Conservation (phyloP, 2,329 filamentous ascomycete species). For the Talaromyces sp. region DNA sequence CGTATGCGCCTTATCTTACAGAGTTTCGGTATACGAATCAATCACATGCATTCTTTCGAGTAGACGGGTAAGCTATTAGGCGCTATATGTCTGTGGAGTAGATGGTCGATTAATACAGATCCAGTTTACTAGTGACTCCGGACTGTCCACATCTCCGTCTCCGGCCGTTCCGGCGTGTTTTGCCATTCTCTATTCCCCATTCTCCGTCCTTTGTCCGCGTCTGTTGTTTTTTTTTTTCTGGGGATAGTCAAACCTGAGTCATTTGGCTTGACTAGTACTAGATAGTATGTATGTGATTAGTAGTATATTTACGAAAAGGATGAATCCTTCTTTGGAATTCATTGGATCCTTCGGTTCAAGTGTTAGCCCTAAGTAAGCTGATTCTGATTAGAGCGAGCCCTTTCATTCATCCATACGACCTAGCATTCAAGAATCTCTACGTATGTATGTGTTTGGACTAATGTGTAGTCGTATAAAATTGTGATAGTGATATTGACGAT, state of each 20-base stretch:
- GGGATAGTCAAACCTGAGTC: background rate
- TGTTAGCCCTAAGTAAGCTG: background rate
- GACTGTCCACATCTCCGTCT: background rate
- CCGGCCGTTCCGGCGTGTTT: background rate
- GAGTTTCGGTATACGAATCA: background rate
- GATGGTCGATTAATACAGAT: too few relatives aligned
- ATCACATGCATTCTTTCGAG: background rate
- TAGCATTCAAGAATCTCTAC: background rate
- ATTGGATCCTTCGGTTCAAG: background rate
- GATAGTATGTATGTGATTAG: background rate
- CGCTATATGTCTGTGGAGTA: background rate
- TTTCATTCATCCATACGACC: background rate
- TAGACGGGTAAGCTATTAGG: background rate
- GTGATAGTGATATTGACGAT: too few relatives aligned
- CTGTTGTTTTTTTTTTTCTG: background rate
- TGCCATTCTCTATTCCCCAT: background rate
- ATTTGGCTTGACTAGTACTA: background rate
- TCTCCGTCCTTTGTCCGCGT: background rate
- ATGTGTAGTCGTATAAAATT: too few relatives aligned
- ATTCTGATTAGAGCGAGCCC: background rate
- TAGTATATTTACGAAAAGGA: background rate
- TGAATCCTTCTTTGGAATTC: background rate
- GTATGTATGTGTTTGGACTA: too few relatives aligned
- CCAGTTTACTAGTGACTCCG: background rate
- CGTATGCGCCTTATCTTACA: background rate